Evolutionary conservation across 108 stramenopile genomes (phyloP).

Genomic region (Pseudonitzschia pungens): DNA sequence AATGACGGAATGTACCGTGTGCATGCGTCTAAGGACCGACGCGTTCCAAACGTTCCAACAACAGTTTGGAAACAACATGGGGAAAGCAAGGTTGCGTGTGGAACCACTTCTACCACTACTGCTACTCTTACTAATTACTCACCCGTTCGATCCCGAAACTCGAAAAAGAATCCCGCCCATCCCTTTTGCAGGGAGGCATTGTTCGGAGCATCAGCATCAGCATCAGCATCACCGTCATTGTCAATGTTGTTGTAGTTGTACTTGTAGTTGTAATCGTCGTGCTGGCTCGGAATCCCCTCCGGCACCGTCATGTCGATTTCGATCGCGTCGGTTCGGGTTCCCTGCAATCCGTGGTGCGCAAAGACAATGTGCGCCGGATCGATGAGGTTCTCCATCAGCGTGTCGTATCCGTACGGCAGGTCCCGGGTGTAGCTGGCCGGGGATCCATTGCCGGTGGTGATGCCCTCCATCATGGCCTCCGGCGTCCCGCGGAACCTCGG

Average conservation of each 20-base stretch:
- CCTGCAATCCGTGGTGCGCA: slow-evolving; percentile 50
- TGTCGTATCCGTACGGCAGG: slow-evolving; percentile 77
- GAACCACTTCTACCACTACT: no score
- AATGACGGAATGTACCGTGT: no score
- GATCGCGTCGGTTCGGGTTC: slow-evolving; percentile 32
- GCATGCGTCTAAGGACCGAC: no score
- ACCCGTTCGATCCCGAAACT: slow-evolving; percentile 36
- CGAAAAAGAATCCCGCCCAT: slow-evolving; percentile 31
- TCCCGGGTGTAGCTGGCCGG: slow-evolving; percentile 57
- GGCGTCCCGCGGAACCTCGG: no score
- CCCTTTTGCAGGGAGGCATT: neutral
- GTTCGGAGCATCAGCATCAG: neutral
- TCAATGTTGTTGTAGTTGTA: neutral
- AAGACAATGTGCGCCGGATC: slow-evolving; percentile 86
- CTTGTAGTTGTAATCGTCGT: neutral
- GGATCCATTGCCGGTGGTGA: no score
- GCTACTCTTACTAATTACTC: no score
- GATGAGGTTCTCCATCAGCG: slow-evolving; percentile 68
- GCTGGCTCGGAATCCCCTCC: neutral
- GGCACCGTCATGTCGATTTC: slow-evolving; percentile 37
- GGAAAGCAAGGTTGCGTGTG: no score
- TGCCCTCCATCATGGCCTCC: slow-evolving; percentile 11
- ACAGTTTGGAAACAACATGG: no score
- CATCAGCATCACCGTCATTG: no score
- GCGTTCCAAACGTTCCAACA: no score